These are phyloP conservation scores for Lactifluus volemus DNA, from an alignment of 768 basidiomycete species.

Conservation along the genomic window DNA sequence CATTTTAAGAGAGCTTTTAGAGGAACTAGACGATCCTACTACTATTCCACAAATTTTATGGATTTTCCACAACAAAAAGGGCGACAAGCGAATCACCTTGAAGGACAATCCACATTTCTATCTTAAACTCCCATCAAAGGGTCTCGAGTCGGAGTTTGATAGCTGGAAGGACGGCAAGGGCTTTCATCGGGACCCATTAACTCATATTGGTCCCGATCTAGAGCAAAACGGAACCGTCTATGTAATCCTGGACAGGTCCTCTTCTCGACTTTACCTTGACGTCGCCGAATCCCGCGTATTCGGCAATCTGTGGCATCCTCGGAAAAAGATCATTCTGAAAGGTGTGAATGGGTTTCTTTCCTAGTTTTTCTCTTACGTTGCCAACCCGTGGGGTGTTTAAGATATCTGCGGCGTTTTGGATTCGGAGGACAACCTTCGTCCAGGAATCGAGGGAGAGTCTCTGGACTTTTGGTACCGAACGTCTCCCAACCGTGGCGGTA, in stretches of 20 bases:
- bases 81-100: not conserved
- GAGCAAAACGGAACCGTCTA: not conserved
- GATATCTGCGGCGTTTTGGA: too few relatives aligned
- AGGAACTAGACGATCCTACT: not conserved
- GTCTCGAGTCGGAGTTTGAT: not conserved
- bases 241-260: not conserved
- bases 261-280: not conserved
- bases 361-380: too few relatives aligned
- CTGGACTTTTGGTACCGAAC: too few relatives aligned
- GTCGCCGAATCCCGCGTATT: not conserved
- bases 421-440: too few relatives aligned
- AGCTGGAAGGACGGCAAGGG: not conserved
- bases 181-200: not conserved
- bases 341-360: not conserved
- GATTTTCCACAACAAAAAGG: not conserved
- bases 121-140: not conserved
- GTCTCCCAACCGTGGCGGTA: not conserved
- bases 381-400: too few relatives aligned
- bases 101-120: not conserved
- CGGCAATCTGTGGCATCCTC: constrained; percentile 5
- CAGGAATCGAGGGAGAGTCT: too few relatives aligned
- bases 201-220: not conserved
- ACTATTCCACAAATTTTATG: not conserved
- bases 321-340: constrained; percentile 2
- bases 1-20: not conserved